Evolutionary conservation across 768 basidiomycete genomes (phyloP).

Genomic region (Tephrocybe sp.): DNA sequence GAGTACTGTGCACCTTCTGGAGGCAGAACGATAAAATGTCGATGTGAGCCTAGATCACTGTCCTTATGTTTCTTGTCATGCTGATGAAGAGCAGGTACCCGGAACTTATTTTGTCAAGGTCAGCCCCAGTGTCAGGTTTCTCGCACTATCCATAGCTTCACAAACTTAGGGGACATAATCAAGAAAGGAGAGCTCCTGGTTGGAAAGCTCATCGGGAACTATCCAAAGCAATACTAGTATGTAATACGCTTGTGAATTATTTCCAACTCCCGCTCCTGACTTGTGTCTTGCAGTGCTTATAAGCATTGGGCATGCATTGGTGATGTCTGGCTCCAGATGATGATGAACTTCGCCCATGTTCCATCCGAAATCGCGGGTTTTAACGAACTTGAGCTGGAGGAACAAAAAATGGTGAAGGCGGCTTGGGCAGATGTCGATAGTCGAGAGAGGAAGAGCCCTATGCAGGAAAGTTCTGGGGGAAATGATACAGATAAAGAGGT

Average conservation of each 20-base stretch:
- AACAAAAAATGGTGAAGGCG: not conserved
- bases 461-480: not conserved
- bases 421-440: not conserved
- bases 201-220: not conserved
- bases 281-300: not conserved
- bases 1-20: not conserved
- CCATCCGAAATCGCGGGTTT: not conserved
- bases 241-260: not conserved
- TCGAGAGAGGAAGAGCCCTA: not conserved
- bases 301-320: constrained; percentile 3
- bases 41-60: too few relatives aligned
- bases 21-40: too few relatives aligned
- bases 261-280: not conserved
- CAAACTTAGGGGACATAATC: not conserved
- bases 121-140: not conserved
- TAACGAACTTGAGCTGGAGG: not conserved
- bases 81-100: not conserved
- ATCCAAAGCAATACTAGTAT: not conserved
- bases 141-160: not conserved
- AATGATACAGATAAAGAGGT: not conserved
- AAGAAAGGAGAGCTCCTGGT: not conserved
- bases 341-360: not conserved
- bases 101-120: not conserved
- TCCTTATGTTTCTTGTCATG: too few relatives aligned
- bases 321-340: not conserved